Evolutionary conservation across 495 filamentous ascomycete species (phyloP).

Genomic region (Trichocladium antarcticum): DNA sequence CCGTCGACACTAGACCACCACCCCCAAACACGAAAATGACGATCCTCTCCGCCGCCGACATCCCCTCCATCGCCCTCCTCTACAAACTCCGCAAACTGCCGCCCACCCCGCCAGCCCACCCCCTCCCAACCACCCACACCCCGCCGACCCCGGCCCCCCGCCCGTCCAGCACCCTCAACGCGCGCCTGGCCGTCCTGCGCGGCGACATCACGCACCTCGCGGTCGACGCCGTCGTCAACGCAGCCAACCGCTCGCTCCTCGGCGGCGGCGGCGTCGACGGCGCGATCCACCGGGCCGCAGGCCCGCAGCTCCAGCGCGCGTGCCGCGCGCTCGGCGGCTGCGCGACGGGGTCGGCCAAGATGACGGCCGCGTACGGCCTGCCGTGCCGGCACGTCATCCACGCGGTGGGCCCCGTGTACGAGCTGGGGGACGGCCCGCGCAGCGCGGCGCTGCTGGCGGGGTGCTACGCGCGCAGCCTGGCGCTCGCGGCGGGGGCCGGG

Average conservation of each 20-base stretch:
- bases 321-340: constrained; percentile 62
- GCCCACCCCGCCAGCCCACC: constrained; percentile 13
- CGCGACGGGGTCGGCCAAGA: constrained; percentile 68
- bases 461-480: constrained; percentile 67
- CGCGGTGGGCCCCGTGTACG: constrained; percentile 81
- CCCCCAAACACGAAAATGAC: constrained; percentile 19
- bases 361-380: constrained; percentile 65
- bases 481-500: constrained; percentile 54
- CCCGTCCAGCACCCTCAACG: constrained; percentile 52
- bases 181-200: constrained; percentile 57
- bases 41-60: constrained; percentile 31
- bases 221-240: constrained; percentile 84
- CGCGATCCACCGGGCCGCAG: constrained; percentile 79
- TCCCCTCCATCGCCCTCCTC: constrained; percentile 55
- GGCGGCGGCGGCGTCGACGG: constrained; percentile 84
- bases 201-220: constrained; percentile 74
- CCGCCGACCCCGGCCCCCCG: constrained; percentile 8
- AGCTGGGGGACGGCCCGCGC: constrained; percentile 22
- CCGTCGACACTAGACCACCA: neutral
- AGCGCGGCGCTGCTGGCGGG: constrained; percentile 45
- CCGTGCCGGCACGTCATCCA: constrained; percentile 76
- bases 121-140: constrained; percentile 10
- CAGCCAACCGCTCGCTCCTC: constrained; percentile 67
- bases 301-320: constrained; percentile 52
- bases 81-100: constrained; percentile 42